phyloP scores from a whole-genome alignment of 192 early-diverging fungal genomes.

The Dimargaris xerosporica region DNA sequence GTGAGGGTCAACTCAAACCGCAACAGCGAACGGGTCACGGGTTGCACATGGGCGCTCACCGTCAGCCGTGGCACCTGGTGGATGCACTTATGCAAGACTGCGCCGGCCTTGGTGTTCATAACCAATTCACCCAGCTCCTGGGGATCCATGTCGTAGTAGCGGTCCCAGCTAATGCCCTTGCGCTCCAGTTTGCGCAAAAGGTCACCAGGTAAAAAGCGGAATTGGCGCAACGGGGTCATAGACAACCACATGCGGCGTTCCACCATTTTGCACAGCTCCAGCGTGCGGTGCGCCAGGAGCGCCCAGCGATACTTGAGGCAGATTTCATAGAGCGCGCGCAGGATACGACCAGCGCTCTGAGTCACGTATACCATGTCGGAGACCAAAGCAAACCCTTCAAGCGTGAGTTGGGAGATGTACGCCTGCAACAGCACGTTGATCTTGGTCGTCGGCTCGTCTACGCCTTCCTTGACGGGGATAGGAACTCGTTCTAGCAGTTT shows the following conservation, averaged over 20 bases:
- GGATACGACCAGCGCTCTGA: slow-evolving; percentile 81
- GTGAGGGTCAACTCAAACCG: slow-evolving; percentile 83
- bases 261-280: slow-evolving; percentile 96
- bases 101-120: slow-evolving; percentile 73
- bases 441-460: slow-evolving; percentile 85
- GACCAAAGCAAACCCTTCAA: slow-evolving; percentile 89
- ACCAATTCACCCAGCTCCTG: slow-evolving; percentile 88
- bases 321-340: slow-evolving; percentile 95
- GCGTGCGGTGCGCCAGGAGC: slow-evolving; percentile 67
- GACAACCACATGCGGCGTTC: slow-evolving; percentile 85
- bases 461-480: slow-evolving; percentile 81
- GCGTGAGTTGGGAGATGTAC: slow-evolving; percentile 84
- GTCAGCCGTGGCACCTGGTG: slow-evolving; percentile 93
- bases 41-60: slow-evolving; percentile 76
- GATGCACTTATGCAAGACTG: slow-evolving; percentile 72
- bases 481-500: slow-evolving; percentile 87
- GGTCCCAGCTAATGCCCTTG: slow-evolving; percentile 88
- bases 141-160: slow-evolving; percentile 84
- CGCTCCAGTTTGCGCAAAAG: slow-evolving; percentile 78
- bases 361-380: slow-evolving; percentile 99
- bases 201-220: slow-evolving; percentile 53
- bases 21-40: slow-evolving; percentile 79
- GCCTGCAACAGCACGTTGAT: slow-evolving; percentile 87
- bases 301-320: slow-evolving; percentile 89
- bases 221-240: slow-evolving; percentile 93